Base-by-base conservation (phyloP, 768 basidiomycete genomes). In the Clathrus columnatus region DNA sequence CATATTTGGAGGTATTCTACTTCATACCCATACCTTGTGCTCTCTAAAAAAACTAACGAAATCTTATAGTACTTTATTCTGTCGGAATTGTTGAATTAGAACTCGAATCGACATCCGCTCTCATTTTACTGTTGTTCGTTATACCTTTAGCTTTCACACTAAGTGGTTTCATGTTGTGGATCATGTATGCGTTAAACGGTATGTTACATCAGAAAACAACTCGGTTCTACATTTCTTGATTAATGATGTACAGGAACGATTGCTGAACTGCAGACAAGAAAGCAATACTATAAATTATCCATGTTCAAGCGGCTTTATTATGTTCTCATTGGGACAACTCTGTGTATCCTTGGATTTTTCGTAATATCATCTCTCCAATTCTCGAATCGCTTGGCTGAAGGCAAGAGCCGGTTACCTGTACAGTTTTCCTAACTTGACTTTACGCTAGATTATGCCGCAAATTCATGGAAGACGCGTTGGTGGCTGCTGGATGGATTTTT, bases 401-500 rank as follows among this genome's bases (percentile, higher is more conserved):
- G 91, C 90, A 56, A 5, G 70, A 61, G 14, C 56, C 45, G 52
- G 30, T 16, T 48, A 59, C 24, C 23, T 57, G 29, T 57, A 51
- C 29, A n/a, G 6, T 42, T 17, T 26, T 5, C n/a, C 29, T 14
- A 26, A 18, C 56, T 16, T 24, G 18, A n/a, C n/a, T 7, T 6
- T 3, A 42, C 20, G 32, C 4, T 53, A 93, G 92, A 95, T 67
- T 97, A 94, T 65, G 88, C 91, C 16, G 87, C 92, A 5, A 87
- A 84, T 58, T 85, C 90, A 17, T 97, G 93, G 93, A 79, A 76
- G 57, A 76, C 80, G 53, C 84, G 94, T 48, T 99, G 96, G 96
- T 92, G 92, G 87, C 74, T 99, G 5, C 77, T 99, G 42, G 96
- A 99, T 64, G 96, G 94, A 17, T 98, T 91, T 77, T 78, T 98